A percentile compares a stretch with the other conserved stretches of the same genome.
Evolutionary conservation across 441 rosid species (phyloP).

Genomic region (Sinapis alba): DNA sequence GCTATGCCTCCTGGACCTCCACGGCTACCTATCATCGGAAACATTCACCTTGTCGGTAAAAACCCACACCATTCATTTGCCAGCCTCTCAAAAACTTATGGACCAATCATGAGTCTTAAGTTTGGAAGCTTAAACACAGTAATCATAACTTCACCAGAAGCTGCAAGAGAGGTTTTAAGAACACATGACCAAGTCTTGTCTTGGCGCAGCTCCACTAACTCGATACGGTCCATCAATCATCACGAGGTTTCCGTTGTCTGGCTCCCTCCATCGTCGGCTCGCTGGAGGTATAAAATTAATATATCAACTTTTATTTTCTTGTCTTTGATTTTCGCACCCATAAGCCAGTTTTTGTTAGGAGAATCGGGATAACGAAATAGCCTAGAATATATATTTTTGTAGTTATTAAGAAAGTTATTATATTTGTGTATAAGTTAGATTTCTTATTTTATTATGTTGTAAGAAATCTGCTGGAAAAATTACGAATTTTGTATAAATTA

Average conservation of each 20-base stretch:
- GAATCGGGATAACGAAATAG: no score
- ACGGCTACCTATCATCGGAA: conserved; percentile 41
- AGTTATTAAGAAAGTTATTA: no score
- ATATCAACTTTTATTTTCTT: not conserved
- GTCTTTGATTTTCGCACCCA: not conserved
- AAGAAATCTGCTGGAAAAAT: no score
- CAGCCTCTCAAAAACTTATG: conserved; percentile 44
- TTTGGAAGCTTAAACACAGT: conserved; percentile 42
- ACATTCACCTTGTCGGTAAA: conserved; percentile 30
- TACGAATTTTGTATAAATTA: no score
- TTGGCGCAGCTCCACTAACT: conserved; percentile 1
- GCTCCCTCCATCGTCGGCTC: conserved; percentile 34
- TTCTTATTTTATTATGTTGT: no score
- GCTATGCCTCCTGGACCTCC: conserved; percentile 41
- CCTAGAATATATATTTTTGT: no score
- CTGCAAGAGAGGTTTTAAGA: conserved; percentile 47
- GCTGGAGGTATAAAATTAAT: conserved; percentile 34
- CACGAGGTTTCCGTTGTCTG: conserved; percentile 21
- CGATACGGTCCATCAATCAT: conserved; percentile 18
- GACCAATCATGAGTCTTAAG: conserved; percentile 49
- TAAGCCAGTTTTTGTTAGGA: no score
- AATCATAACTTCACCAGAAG: conserved; percentile 41
- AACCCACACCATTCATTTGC: conserved; percentile 46
- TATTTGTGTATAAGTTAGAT: no score
- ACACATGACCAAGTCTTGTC: conserved; percentile 45